These are phyloP conservation scores for Exophiala spinifera DNA, from an alignment of 2,329 filamentous ascomycete genomes.

Conservation along the genomic window DNA sequence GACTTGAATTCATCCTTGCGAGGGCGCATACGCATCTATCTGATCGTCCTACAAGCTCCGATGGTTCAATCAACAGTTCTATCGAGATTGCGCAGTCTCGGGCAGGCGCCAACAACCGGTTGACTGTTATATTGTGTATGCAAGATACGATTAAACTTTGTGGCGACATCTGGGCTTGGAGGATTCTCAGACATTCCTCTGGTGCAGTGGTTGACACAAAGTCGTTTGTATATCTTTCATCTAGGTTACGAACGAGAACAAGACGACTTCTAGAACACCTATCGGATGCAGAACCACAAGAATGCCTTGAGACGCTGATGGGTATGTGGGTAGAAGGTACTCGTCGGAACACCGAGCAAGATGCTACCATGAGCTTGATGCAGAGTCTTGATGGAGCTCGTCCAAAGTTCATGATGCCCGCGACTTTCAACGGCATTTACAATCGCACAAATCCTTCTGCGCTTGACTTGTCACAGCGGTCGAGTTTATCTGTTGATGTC, in stretches of 20 bases:
- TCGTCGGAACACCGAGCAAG: constrained; percentile 50
- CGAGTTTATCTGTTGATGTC: constrained; percentile 81
- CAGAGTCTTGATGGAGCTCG: constrained; percentile 88
- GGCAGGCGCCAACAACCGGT: constrained; percentile 83
- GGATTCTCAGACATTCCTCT: constrained; percentile 54
- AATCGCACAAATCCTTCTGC: constrained; percentile 83
- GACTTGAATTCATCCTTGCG: constrained; percentile 84
- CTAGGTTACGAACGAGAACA: constrained; percentile 86
- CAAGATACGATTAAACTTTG: constrained; percentile 92
- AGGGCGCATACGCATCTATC: constrained; percentile 79
- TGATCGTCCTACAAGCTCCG: constrained; percentile 14
- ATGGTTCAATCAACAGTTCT: constrained; percentile 4
- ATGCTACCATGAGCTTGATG: constrained; percentile 71
- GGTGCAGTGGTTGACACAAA: constrained; percentile 68
- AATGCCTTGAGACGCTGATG: constrained; percentile 88
- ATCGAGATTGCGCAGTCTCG: constrained; percentile 73
- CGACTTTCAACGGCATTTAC: constrained; percentile 93
- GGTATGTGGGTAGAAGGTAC: constrained; percentile 69
- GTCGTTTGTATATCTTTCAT: constrained; percentile 85
- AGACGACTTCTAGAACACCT: constrained; percentile 86
- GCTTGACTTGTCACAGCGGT: constrained; percentile 75
- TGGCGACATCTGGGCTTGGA: constrained; percentile 95
- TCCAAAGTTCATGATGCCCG: constrained; percentile 86
- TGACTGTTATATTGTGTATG: constrained; percentile 93
- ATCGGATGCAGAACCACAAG: constrained; percentile 85